phyloP scores from a whole-genome alignment of 495 filamentous ascomycete species.

The Cudoniella acicularis region DNA sequence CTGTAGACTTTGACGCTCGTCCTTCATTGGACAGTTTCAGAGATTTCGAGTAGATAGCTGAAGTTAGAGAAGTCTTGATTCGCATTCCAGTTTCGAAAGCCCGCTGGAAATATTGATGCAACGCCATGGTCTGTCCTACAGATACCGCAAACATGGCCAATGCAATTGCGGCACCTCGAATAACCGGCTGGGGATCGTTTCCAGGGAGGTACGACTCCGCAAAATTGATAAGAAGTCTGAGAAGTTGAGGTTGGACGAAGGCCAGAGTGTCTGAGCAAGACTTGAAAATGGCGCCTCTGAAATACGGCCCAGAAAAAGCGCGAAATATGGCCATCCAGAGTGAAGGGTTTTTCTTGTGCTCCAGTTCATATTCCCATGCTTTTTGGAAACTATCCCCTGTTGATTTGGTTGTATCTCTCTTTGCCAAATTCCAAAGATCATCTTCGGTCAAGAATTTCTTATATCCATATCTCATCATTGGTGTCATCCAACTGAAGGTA shows the following conservation, averaged over 20 bases:
- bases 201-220: slow-evolving; percentile 70
- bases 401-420: slow-evolving; percentile 67
- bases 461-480: slow-evolving; percentile 95
- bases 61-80: slow-evolving; percentile 84
- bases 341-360: slow-evolving; percentile 69
- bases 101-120: slow-evolving; percentile 96
- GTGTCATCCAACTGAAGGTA: slow-evolving; percentile 98
- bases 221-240: slow-evolving; percentile 81
- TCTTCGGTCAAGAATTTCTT: slow-evolving; percentile 90
- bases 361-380: slow-evolving; percentile 73
- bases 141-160: slow-evolving; percentile 90
- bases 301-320: slow-evolving; percentile 80
- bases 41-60: slow-evolving; percentile 88
- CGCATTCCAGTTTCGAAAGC: slow-evolving; percentile 95
- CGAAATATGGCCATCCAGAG: slow-evolving; percentile 91
- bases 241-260: slow-evolving; percentile 88
- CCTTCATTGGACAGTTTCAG: slow-evolving; percentile 91
- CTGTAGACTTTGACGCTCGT: slow-evolving; percentile 83
- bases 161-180: slow-evolving; percentile 83
- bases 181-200: slow-evolving; percentile 56
- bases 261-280: slow-evolving; percentile 74
- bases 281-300: slow-evolving; percentile 79
- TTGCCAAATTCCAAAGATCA: slow-evolving; percentile 91
- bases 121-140: slow-evolving; percentile 69
- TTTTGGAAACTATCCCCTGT: slow-evolving; percentile 66